phyloP scores from a whole-genome alignment of 176 grass and related monocot genomes.

The Thinopyrum elongatum region DNA sequence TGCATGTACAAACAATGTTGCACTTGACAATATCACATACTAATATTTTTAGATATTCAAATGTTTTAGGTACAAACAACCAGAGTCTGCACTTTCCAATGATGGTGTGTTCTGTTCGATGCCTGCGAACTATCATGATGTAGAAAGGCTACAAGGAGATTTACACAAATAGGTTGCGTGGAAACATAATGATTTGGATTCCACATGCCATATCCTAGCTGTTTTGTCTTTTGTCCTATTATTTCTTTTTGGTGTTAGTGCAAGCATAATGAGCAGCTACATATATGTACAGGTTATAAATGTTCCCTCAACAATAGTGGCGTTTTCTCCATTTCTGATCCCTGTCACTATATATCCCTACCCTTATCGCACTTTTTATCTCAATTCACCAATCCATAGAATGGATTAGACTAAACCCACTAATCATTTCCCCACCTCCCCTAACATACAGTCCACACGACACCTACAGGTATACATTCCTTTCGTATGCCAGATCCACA shows the following conservation, averaged over 20 bases:
- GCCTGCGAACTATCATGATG: background rate
- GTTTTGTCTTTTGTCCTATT: background rate
- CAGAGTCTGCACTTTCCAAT: background rate
- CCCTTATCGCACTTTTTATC: background rate
- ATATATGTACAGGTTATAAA: background rate
- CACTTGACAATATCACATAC: background rate
- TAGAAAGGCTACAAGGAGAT: background rate
- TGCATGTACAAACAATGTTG: constrained; percentile 7
- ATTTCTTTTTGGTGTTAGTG: background rate
- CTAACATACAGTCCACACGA: background rate
- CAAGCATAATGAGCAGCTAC: background rate
- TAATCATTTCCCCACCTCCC: background rate
- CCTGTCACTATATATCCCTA: background rate
- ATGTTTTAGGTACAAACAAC: background rate
- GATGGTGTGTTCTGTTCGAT: background rate
- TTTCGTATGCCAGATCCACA: background rate
- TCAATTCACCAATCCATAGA: background rate
- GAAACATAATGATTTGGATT: constrained; percentile 1
- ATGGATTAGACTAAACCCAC: background rate
- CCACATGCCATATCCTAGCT: background rate
- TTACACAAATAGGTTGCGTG: background rate
- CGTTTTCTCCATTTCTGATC: background rate
- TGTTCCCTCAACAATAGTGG: background rate
- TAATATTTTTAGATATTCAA: background rate
- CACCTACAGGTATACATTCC: constrained; percentile 11